Evolutionary conservation across 345 rosid genomes (phyloP).

Genomic region (Raphanus raphanistrum): DNA sequence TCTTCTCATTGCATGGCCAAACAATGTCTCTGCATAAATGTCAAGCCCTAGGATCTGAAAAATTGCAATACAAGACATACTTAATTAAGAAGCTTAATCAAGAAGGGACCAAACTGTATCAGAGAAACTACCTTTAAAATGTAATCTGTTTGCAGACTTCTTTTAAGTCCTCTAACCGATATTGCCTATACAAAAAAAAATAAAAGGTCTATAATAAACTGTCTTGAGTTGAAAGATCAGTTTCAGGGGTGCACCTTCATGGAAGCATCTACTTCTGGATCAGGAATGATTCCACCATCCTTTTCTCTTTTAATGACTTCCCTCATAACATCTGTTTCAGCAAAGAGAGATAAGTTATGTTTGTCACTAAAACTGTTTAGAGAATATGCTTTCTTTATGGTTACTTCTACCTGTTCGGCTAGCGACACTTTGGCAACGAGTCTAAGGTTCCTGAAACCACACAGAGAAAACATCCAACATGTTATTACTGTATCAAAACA

Average conservation of each 20-base stretch:
- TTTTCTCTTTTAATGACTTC: constrained; percentile 77
- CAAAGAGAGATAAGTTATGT: neutral
- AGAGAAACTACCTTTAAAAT: constrained; percentile 58
- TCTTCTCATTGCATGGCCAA: constrained; percentile 70
- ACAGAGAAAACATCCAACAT: no score
- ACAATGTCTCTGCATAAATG: constrained; percentile 68
- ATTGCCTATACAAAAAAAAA: constrained; percentile 49
- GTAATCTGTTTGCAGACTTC: constrained; percentile 73
- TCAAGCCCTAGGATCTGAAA: constrained; percentile 74
- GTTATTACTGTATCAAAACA: no score
- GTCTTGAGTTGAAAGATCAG: neutral
- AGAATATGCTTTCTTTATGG: neutral
- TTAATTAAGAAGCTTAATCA: neutral
- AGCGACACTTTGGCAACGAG: constrained; percentile 57
- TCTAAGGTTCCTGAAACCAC: no score
- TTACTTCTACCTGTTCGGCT: constrained; percentile 44
- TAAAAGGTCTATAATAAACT: neutral
- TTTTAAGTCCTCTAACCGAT: constrained; percentile 59
- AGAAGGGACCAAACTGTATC: neutral
- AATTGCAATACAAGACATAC: neutral
- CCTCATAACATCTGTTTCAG: constrained; percentile 56
- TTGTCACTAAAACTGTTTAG: neutral
- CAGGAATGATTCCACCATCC: constrained; percentile 77
- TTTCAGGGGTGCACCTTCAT: constrained; percentile 58
- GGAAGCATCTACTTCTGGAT: constrained; percentile 75